These are phyloP conservation scores for Plantago ovata DNA, from an alignment of 257 asterid species.

Conservation along the genomic window DNA sequence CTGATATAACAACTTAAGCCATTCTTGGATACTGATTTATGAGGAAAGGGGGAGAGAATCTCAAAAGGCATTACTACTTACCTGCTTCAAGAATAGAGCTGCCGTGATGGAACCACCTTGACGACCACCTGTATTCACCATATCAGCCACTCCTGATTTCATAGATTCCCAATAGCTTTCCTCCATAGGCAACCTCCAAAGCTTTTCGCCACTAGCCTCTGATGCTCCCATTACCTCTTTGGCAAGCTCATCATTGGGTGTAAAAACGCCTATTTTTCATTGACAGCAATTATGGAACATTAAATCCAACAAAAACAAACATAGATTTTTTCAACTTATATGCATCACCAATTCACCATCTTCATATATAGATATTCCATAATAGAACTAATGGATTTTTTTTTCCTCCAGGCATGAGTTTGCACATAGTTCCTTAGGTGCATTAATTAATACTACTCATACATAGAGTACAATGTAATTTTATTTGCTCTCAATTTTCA, in stretches of 20 bases:
- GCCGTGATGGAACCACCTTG: constrained; percentile 94
- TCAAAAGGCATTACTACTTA: constrained; percentile 25
- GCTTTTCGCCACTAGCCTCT: constrained; percentile 78
- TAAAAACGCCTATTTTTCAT: constrained; percentile 63
- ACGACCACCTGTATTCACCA: constrained; percentile 95
- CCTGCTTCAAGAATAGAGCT: constrained; percentile 99
- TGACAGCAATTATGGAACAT: background rate
- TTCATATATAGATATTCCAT: no score
- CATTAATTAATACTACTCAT: no score
- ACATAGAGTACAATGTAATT: background rate
- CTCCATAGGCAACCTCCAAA: constrained; percentile 97
- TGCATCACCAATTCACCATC: background rate
- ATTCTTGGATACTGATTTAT: background rate
- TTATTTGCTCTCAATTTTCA: background rate
- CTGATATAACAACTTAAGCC: background rate
- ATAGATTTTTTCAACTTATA: background rate
- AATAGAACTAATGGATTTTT: no score
- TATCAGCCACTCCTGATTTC: constrained; percentile 97
- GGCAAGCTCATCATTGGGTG: constrained; percentile 84
- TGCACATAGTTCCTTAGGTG: no score
- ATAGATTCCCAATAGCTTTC: constrained; percentile 94
- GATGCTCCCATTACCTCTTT: constrained; percentile 79
- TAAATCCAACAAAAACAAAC: background rate
- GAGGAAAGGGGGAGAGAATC: background rate
- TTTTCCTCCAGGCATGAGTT: no score